These are phyloP conservation scores for Moesziomyces globuligerus DNA, from an alignment of 1,284 basidiomycete genomes.

Conservation along the genomic window DNA sequence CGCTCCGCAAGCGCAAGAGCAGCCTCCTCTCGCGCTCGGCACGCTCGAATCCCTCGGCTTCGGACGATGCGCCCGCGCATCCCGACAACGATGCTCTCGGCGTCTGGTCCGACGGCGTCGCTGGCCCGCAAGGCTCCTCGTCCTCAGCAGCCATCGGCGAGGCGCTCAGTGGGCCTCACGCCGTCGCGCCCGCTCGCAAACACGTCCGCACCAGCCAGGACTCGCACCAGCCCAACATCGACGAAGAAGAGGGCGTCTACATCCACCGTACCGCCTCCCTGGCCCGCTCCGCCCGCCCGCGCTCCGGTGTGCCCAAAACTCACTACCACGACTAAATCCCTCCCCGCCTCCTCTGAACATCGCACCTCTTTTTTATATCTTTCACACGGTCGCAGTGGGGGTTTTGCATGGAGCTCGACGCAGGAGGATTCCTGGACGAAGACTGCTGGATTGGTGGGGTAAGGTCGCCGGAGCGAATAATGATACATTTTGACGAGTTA, in stretches of 20 bases:
- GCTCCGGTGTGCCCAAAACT: too few species aligned
- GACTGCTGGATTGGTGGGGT: too few species aligned
- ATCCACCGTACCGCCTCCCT: slow-evolving; percentile 31
- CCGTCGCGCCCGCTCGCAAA: slow-evolving; percentile 26
- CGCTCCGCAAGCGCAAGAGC: slow-evolving; percentile 43
- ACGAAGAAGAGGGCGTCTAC: slow-evolving; percentile 52
- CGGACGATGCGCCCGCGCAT: not conserved
- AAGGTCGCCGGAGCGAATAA: too few species aligned
- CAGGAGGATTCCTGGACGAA: too few species aligned
- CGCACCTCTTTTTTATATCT: too few species aligned
- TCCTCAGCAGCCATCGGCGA: slow-evolving; percentile 34
- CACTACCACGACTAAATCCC: too few species aligned
- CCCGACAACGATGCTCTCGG: slow-evolving; percentile 6
- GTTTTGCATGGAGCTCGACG: too few species aligned
- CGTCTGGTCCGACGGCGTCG: slow-evolving; percentile 36
- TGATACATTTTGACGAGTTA: too few species aligned
- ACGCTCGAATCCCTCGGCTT: not conserved
- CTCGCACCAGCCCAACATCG: slow-evolving; percentile 15
- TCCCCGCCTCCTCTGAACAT: too few species aligned
- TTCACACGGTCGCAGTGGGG: too few species aligned
- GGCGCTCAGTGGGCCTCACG: slow-evolving; percentile 26
- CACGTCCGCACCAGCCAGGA: slow-evolving; percentile 1
- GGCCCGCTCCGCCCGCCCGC: too few species aligned
- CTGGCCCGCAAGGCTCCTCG: slow-evolving; percentile 28
- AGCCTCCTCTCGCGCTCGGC: slow-evolving; percentile 20